A percentile compares a stretch with the other conserved stretches of the same genome.
Evolutionary conservation across 1,139 yeast genomes (phyloP).

Genomic region (Pneumocystis carinii): DNA sequence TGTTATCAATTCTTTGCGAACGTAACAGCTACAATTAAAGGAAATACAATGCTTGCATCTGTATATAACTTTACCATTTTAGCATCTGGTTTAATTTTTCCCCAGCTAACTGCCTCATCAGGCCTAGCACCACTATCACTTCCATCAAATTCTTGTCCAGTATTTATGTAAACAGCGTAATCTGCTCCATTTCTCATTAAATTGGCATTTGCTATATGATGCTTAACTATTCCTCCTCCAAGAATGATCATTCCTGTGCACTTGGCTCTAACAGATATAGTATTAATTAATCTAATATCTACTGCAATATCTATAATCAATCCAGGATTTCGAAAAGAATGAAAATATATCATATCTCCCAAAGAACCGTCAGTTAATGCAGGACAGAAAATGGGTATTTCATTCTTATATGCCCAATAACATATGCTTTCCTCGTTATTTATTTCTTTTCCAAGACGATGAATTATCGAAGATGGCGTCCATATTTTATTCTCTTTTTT

Average conservation of each 20-base stretch:
- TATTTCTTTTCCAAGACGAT: slow-evolving; percentile 87
- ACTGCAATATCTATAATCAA: slow-evolving; percentile 81
- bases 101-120: slow-evolving; percentile 98
- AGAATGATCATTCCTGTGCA: slow-evolving; percentile 89
- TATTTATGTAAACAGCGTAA: slow-evolving; percentile 88
- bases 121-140: slow-evolving; percentile 99
- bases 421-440: slow-evolving; percentile 85
- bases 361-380: slow-evolving; percentile 95
- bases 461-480: slow-evolving; percentile 90
- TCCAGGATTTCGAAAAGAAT: slow-evolving; percentile 86
- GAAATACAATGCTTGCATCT: slow-evolving; percentile 92
- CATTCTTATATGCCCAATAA: slow-evolving; percentile 94
- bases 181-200: slow-evolving; percentile 99
- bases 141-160: slow-evolving; percentile 98
- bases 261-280: slow-evolving; percentile 91
- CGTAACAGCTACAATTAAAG: slow-evolving; percentile 92
- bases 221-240: slow-evolving; percentile 94
- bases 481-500: slow-evolving; percentile 55
- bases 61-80: slow-evolving; percentile 81
- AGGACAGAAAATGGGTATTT: slow-evolving; percentile 93
- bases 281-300: slow-evolving; percentile 79
- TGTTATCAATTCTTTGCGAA: slow-evolving; percentile 39
- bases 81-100: slow-evolving; percentile 91
- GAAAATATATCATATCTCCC: slow-evolving; percentile 98
- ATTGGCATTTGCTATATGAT: slow-evolving; percentile 94